A percentile compares a stretch with the other conserved stretches of the same genome.
Evolutionary conservation across 2,329 filamentous ascomycete genomes (phyloP).

Genomic region (Elsinoe fawcettii): DNA sequence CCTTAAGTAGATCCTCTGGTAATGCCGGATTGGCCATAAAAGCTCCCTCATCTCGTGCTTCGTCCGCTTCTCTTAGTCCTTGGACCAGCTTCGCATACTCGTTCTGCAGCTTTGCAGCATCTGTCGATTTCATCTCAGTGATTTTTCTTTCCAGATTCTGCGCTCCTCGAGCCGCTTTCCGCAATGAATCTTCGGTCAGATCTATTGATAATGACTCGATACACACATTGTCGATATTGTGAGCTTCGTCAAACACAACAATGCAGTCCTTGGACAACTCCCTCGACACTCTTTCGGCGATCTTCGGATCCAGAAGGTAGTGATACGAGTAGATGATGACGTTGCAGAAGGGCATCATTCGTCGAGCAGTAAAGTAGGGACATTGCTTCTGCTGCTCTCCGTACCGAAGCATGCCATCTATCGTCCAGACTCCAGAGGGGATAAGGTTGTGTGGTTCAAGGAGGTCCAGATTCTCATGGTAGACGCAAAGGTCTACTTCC

Average conservation of each 20-base stretch:
- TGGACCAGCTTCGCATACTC: constrained; percentile 95
- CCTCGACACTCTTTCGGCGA: constrained; percentile 87
- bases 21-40: constrained; percentile 97
- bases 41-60: constrained; percentile 83
- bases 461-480: constrained; percentile 95
- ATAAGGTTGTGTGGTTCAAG: constrained; percentile 92
- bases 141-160: constrained; percentile 88
- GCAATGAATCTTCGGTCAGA: constrained; percentile 86
- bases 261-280: constrained; percentile 98
- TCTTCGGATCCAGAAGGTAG: constrained; percentile 95
- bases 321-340: constrained; percentile 99
- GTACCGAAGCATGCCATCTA: constrained; percentile 80
- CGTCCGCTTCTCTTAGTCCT: constrained; percentile 77
- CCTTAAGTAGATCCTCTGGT: constrained; percentile 87
- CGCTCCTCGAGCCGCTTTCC: constrained; percentile 83
- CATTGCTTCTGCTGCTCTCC: constrained; percentile 95
- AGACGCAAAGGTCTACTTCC: constrained; percentile 87
- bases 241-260: constrained; percentile 95
- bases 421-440: constrained; percentile 89
- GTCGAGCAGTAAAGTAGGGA: constrained; percentile 88
- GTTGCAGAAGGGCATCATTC: constrained; percentile 99
- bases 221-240: constrained; percentile 99
- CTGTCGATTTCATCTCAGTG: constrained; percentile 87
- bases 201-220: constrained; percentile 97
- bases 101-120: constrained; percentile 86